A percentile compares a stretch with the other conserved stretches of the same genome.
Conservation (phyloP, 2,329 filamentous ascomycete species). For the Fusarium clavum region DNA sequence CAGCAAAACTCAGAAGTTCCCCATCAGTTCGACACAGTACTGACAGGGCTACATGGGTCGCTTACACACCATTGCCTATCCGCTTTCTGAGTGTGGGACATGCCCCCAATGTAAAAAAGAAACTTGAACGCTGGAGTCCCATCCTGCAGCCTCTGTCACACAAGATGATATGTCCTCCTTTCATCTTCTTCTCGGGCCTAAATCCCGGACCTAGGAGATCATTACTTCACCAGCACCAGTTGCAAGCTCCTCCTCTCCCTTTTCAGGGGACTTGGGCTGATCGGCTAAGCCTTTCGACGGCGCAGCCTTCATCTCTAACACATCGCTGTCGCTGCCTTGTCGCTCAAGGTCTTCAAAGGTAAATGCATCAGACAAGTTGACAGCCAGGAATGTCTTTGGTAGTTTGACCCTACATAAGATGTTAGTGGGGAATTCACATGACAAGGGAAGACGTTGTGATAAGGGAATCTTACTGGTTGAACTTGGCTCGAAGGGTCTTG, state of each 20-base stretch:
- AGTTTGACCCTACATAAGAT: conserved; percentile 66
- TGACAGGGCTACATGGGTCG: background rate
- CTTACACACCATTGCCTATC: background rate
- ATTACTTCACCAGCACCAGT: conserved; percentile 42
- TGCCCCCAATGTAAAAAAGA: background rate
- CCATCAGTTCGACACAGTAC: background rate
- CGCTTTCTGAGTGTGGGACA: conserved; percentile 3
- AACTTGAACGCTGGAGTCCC: background rate
- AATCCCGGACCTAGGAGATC: conserved; percentile 35
- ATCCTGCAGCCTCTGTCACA: conserved; percentile 5
- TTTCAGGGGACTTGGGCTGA: conserved; percentile 22
- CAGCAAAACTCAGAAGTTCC: background rate
- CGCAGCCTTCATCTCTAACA: conserved; percentile 60
- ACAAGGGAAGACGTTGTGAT: background rate
- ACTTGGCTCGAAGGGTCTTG: conserved; percentile 92
- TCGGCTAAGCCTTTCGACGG: conserved; percentile 48
- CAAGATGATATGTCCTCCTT: conserved; percentile 16
- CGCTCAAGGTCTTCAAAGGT: conserved; percentile 68
- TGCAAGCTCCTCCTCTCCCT: conserved; percentile 20
- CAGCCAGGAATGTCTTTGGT: conserved; percentile 73
- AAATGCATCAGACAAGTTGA: conserved; percentile 73
- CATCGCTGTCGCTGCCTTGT: conserved; percentile 60
- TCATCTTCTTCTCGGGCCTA: conserved; percentile 10
- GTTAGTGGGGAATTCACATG: conserved; percentile 33
- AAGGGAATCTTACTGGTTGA: conserved; percentile 79